Conservation (phyloP, 768 basidiomycete genomes). For the Psilocybe cyanescens region DNA sequence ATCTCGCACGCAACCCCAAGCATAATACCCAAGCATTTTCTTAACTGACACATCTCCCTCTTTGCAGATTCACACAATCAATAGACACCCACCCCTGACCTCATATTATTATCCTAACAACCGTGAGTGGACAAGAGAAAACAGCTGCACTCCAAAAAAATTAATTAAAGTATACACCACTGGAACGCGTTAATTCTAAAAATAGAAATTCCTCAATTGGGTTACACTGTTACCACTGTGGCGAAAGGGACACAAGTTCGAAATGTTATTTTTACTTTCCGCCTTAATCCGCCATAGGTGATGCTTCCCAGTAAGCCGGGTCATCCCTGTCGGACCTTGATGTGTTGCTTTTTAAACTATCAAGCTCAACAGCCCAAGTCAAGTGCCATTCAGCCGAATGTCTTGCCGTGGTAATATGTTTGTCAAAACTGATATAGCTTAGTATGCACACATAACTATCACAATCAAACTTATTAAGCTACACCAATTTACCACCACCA, state of each 20-base stretch:
- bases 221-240: background rate
- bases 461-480: too few species aligned
- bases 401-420: background rate
- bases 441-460: background rate
- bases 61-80: background rate
- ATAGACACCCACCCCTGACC: background rate
- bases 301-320: too few species aligned
- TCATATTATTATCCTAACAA: background rate
- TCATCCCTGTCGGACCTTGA: background rate
- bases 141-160: background rate
- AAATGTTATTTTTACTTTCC: background rate
- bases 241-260: background rate
- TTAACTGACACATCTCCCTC: background rate
- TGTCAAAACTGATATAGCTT: background rate
- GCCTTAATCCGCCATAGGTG: too few species aligned
- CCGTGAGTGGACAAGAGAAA: background rate
- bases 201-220: slow-evolving; percentile 1
- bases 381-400: background rate
- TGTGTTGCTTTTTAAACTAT: background rate
- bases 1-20: background rate
- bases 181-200: background rate
- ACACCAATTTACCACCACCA: too few species aligned
- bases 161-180: background rate
- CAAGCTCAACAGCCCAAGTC: background rate
- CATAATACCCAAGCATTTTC: background rate